Conservation (phyloP, 2,329 filamentous ascomycete species). For the Alternaria gansuensis region DNA sequence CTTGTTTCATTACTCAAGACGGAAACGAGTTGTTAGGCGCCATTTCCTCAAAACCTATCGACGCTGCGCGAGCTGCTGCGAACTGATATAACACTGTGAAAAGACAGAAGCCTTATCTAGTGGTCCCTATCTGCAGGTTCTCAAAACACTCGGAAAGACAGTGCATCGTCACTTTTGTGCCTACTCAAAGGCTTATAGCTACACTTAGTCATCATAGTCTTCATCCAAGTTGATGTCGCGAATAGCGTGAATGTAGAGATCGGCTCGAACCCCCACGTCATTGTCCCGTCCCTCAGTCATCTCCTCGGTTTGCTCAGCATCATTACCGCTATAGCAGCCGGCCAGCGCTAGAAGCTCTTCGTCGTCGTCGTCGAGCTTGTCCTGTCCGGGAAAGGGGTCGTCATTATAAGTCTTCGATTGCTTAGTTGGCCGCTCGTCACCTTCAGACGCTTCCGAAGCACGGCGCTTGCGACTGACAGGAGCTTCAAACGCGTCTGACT, state of each 20-base stretch:
- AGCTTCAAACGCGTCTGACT: background rate
- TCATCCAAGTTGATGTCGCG: conserved; percentile 9
- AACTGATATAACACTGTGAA: background rate
- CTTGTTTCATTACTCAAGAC: background rate
- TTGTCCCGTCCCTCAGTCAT: background rate
- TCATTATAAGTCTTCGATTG: background rate
- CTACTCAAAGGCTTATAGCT: background rate
- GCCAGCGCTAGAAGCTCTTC: conserved; percentile 11
- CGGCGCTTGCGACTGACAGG: background rate
- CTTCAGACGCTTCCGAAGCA: background rate
- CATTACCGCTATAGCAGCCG: background rate
- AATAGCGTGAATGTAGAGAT: background rate
- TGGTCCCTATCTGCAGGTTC: too few species aligned
- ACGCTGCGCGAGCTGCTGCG: background rate
- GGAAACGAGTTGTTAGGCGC: background rate
- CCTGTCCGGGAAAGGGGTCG: background rate
- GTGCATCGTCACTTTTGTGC: background rate
- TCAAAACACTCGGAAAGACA: background rate
- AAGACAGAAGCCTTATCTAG: background rate
- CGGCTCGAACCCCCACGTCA: background rate
- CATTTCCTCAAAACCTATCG: background rate
- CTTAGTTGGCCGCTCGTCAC: background rate
- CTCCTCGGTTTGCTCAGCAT: background rate
- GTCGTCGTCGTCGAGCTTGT: conserved; percentile 1
- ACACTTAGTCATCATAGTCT: conserved; percentile 4